Base-by-base conservation (phyloP, 306 rosid genomes). In the Gynostemma pentaphyllum region DNA sequence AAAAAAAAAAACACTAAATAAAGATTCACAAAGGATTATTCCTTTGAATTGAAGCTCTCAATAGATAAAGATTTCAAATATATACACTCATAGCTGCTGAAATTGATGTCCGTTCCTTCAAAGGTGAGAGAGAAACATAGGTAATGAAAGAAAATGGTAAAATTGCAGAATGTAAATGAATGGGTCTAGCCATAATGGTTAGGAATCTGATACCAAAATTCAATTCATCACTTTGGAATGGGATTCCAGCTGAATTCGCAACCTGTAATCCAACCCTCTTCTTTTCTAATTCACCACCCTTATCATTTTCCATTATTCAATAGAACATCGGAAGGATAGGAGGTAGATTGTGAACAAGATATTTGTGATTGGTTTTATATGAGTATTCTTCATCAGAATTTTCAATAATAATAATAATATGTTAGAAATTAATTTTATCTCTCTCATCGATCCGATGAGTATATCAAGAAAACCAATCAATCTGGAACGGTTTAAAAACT, bases 201-300 rank as follows among this genome's bases (percentile, higher is more conserved):
- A 18, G 52, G 68, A 63, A 63, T 63, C 53, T 26, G 24, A 63
- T 63, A 24, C 68, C 42, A n/a, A n/a, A 44, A 12, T 26, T 45
- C 54, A 44, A 63, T 23, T 63, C 54, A 63, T 5, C 27, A 27
- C 54, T 28, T 61, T 7, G 8, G 66, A 61, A 19, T 34, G 15
- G 7, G 48, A 14, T 41, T 62, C 67, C 48, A 36, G n/a, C n/a
- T 55, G n/a, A 24, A 54, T 29, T 41, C 66, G 5, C 50, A 61
- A 61, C 48, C 22, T 4, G 18, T 22, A 5, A 41, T 27, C 0
- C 42, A 34, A 16, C 45, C 34, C 0, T 59, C 12, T 27, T 47
- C 7, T 61, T 61, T 24, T 61, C 49, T 40, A 61, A 61, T 61
- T 40, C 66, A 8, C 49, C 32, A 59, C 5, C 0, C 22, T 13